phyloP scores from a whole-genome alignment of 2,329 filamentous ascomycete species.

The Sporothrix pallida region DNA sequence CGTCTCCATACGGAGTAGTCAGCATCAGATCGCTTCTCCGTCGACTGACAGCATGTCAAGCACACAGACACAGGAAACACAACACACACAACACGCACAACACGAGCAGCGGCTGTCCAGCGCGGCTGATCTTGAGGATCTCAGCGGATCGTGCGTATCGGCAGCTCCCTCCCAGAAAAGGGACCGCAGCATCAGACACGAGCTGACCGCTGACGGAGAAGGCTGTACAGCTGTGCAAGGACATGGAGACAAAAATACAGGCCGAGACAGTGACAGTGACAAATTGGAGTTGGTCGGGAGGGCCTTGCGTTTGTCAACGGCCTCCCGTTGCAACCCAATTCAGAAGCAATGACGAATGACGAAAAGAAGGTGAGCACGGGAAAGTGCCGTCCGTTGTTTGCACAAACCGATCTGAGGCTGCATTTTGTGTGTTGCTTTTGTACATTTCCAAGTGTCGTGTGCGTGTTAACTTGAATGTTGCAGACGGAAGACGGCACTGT shows the following conservation, averaged over 20 bases:
- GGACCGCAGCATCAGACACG: background rate
- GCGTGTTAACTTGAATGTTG: background rate
- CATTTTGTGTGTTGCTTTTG: background rate
- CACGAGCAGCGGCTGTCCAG: background rate
- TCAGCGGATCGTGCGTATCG: background rate
- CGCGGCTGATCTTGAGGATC: constrained; percentile 9
- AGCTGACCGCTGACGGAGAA: background rate
- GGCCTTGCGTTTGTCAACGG: background rate
- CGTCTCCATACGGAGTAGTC: background rate
- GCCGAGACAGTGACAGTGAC: background rate
- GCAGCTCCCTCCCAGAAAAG: background rate
- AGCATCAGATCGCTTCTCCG: background rate
- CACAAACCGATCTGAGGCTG: background rate
- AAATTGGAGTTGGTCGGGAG: background rate
- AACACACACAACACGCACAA: background rate
- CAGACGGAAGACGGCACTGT: constrained; percentile 6
- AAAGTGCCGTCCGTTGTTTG: background rate
- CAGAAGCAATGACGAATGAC: constrained; percentile 9
- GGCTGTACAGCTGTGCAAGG: background rate
- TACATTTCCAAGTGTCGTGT: background rate
- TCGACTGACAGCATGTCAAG: too few relatives aligned
- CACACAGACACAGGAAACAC: too few relatives aligned
- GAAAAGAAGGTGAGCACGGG: background rate
- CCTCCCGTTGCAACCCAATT: constrained; percentile 2
- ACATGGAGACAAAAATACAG: background rate